phyloP scores from a whole-genome alignment of 768 basidiomycete species.

The Boletus insuetus region DNA sequence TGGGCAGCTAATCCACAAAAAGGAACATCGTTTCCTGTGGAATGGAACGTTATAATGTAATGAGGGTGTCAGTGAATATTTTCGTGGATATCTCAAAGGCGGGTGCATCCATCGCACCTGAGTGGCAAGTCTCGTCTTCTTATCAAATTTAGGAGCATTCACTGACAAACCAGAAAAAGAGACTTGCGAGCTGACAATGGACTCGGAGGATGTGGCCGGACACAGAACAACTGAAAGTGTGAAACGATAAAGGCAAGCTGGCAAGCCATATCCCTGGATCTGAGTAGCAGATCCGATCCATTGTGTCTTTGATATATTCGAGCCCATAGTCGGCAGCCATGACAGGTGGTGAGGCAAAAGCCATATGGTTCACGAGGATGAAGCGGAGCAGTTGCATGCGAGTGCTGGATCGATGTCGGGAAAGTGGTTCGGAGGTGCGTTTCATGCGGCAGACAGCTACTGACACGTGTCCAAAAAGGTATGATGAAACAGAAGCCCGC shows the following conservation, averaged over 20 bases:
- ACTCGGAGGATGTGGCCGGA: too few species aligned
- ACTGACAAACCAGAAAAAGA: too few species aligned
- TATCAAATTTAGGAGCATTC: too few species aligned
- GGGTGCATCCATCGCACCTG: neutral
- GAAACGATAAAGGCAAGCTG: neutral
- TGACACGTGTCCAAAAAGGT: too few species aligned
- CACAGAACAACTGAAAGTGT: neutral
- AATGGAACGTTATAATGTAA: neutral
- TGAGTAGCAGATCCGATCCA: neutral
- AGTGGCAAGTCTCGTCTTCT: neutral
- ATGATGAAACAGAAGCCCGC: too few species aligned
- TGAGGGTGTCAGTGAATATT: too few species aligned
- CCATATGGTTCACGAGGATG: neutral
- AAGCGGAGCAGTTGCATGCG: too few species aligned
- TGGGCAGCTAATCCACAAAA: neutral
- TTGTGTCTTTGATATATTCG: neutral
- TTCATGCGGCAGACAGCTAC: too few species aligned
- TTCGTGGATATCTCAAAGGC: neutral
- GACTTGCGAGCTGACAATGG: too few species aligned
- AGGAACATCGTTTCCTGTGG: conserved; percentile 11
- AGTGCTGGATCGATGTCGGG: too few species aligned
- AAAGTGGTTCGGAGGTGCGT: too few species aligned
- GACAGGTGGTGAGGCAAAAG: neutral
- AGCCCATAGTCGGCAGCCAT: too few species aligned
- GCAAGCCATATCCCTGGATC: neutral